Evolutionary conservation across 768 basidiomycete genomes (phyloP).

Genomic region (Tylopilus balloui): DNA sequence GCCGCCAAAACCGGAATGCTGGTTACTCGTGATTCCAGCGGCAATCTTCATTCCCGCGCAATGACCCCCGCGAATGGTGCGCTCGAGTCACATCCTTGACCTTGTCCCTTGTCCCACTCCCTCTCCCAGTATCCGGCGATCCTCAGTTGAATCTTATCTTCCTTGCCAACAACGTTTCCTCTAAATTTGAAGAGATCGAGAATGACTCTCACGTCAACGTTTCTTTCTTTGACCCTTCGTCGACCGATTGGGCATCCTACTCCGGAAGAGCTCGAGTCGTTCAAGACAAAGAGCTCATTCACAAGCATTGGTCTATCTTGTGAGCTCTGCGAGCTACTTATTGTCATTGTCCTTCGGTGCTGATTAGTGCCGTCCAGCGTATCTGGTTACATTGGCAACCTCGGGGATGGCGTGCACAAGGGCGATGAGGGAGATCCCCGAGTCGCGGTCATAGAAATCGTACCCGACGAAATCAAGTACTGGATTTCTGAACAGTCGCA

Average conservation of each 20-base stretch:
- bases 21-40: slow-evolving; percentile 63
- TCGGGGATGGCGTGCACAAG: slow-evolving; percentile 79
- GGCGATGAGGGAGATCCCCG: slow-evolving; percentile 80
- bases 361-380: slow-evolving; percentile 36
- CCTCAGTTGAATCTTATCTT: slow-evolving; percentile 58
- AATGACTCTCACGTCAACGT: slow-evolving; percentile 78
- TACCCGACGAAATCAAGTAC: slow-evolving; percentile 78
- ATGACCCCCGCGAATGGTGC: slow-evolving; percentile 72
- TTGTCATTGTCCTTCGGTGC: background rate
- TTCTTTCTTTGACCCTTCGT: slow-evolving; percentile 62
- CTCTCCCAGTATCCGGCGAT: slow-evolving; percentile 37
- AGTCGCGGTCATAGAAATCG: slow-evolving; percentile 71
- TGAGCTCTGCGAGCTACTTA: slow-evolving; percentile 21
- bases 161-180: slow-evolving; percentile 67
- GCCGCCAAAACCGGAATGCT: slow-evolving; percentile 69
- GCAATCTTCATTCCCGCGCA: slow-evolving; percentile 71
- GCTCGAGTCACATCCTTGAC: slow-evolving; percentile 16
- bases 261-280: slow-evolving; percentile 66
- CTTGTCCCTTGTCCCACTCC: background rate
- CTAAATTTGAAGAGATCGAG: slow-evolving; percentile 73
- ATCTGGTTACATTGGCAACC: slow-evolving; percentile 79
- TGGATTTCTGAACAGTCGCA: slow-evolving; percentile 64
- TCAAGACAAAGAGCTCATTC: slow-evolving; percentile 58
- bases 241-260: slow-evolving; percentile 78
- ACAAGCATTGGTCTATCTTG: slow-evolving; percentile 60